These are phyloP conservation scores for Phytomonas sp. DNA, from an alignment of 208 protist species.

Conservation along the genomic window DNA sequence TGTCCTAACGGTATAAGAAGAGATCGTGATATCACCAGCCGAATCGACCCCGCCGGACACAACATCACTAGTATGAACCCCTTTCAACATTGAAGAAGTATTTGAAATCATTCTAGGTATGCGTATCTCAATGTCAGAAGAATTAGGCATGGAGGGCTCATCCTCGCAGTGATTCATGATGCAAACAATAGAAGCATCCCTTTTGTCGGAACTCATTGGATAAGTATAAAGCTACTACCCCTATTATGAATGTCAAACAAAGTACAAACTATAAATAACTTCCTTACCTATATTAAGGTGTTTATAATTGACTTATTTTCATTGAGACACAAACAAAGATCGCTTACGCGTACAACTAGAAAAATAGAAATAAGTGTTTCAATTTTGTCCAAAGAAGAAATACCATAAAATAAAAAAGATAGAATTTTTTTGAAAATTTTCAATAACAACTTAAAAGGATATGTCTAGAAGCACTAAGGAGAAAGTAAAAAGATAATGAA, in stretches of 20 bases:
- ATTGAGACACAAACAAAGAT: neutral
- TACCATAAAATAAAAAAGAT: neutral
- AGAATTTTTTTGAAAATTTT: constrained; percentile 5
- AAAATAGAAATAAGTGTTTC: constrained; percentile 11
- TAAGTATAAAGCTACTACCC: neutral
- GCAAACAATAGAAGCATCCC: neutral
- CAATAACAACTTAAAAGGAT: neutral
- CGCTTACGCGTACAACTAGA: neutral
- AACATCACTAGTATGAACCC: neutral
- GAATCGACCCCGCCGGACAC: neutral
- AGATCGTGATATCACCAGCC: neutral
- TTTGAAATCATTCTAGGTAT: neutral
- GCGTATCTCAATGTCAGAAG: neutral
- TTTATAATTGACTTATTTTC: constrained; percentile 10
- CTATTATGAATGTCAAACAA: neutral
- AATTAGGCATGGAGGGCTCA: neutral
- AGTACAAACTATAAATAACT: neutral
- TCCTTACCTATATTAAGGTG: constrained; percentile 11
- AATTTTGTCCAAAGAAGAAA: neutral
- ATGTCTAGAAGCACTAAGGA: neutral
- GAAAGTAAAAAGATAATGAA: neutral
- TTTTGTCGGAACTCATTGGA: neutral
- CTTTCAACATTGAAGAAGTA: neutral
- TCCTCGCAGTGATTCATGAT: neutral
- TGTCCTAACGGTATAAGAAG: neutral